Evolutionary conservation across 2,329 filamentous ascomycete species (phyloP), one percentile per base, ranked within the genome.

Genomic region (Cytospora mali): DNA sequence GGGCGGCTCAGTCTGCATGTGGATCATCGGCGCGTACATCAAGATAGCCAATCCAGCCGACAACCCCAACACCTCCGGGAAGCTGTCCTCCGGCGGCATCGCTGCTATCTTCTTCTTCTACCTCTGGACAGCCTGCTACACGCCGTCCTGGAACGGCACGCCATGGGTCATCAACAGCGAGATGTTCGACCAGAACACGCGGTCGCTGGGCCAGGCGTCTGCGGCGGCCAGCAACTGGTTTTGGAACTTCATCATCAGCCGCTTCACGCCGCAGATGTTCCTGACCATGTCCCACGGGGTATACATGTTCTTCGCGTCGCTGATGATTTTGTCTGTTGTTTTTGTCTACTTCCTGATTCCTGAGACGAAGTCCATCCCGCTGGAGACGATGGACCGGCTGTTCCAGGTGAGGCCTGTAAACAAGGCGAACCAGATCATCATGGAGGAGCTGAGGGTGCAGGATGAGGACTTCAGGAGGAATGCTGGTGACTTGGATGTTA

Each of bases 131-230:
- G 84, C 82, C 0, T 87, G 88, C 73, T 93, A 92, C 76, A 90
- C 87, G 0, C 88, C 84, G 0, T 83, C 84, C 0, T 91, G 88
- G 88, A 90, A 90, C 71, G 88, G 88, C 2, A 90, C 87, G 0
- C 89, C 89, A 0, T 93, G 90, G 90, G 88, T 93, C 25, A 76
- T 90, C 70, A 91, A 91, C 77, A 82, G 82, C 0, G 89, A 93
- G 74, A 92, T 93, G 80, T 92, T 92, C 73, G 84, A 89, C 69
- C 84, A 86, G 66, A 88, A 88, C 75, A 85, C 86, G 18, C 82
- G 88, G 31, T 85, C 86, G 0, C 80, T 93, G 0, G 89, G 88
- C 1, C 89, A 92, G 71, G 89, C 90, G 11, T 88, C 82, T 42
- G 90, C 90, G 0, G 85, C 88, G 0, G 85, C 85, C 3, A 88